Evolutionary conservation across 495 filamentous ascomycete species (phyloP).

Genomic region (Stereocaulon alpinum): DNA sequence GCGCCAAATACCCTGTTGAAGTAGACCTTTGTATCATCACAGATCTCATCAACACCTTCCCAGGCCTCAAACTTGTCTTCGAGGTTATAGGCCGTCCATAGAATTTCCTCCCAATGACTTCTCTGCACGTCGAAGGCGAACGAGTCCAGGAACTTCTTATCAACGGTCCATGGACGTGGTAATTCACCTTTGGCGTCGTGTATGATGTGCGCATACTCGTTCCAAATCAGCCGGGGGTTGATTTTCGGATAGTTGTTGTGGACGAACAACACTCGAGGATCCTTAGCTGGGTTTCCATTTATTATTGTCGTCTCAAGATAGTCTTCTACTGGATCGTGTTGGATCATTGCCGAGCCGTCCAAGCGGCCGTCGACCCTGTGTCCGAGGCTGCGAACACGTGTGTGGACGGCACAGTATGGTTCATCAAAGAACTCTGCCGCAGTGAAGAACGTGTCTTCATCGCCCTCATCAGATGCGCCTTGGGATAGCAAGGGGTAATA

Average conservation of each 20-base stretch:
- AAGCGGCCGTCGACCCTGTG: slow-evolving; percentile 13
- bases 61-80: slow-evolving; percentile 35
- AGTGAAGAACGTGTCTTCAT: slow-evolving; percentile 48
- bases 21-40: not conserved
- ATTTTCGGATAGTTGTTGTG: slow-evolving; percentile 48
- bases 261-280: slow-evolving; percentile 39
- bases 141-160: slow-evolving; percentile 30
- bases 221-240: slow-evolving; percentile 38
- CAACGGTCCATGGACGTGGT: slow-evolving; percentile 35
- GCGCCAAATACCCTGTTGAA: not conserved
- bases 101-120: slow-evolving; percentile 39
- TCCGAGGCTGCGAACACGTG: slow-evolving; percentile 21
- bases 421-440: slow-evolving; percentile 36
- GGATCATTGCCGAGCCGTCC: slow-evolving; percentile 36
- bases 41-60: slow-evolving; percentile 14
- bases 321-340: slow-evolving; percentile 35
- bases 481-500: slow-evolving; percentile 45
- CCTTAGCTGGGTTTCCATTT: slow-evolving; percentile 32
- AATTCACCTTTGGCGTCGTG: slow-evolving; percentile 30
- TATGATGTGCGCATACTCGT: slow-evolving; percentile 27
- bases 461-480: slow-evolving; percentile 44
- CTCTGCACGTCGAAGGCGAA: slow-evolving; percentile 40
- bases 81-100: slow-evolving; percentile 38
- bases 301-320: slow-evolving; percentile 30
- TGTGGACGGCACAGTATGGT: slow-evolving; percentile 37